Base-by-base conservation (phyloP, 257 asterid species). In the Solanum dulcamara region DNA sequence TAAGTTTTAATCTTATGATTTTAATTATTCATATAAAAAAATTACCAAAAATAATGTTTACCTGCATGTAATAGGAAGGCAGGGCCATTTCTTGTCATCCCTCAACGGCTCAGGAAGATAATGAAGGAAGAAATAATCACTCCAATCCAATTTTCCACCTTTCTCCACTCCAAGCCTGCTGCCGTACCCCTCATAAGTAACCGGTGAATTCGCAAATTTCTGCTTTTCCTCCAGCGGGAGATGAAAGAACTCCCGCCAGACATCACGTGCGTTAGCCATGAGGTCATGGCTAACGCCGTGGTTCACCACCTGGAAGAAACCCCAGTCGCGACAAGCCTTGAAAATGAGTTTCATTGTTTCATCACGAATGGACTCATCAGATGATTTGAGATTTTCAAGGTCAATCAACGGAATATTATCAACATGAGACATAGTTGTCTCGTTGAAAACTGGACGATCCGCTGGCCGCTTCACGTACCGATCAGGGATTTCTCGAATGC, bases 131-230 rank as follows among this genome's bases (percentile, higher is more conserved):
- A 93, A 96, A 38, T 96, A 96, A 57, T 96, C 99, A 33, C 98
- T 95, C 99, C 99, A 96, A 59, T 96, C 99, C 84, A 96, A 87
- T 17, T 91, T 87, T 0, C 89, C 85, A 3, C 95, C 98, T 40
- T 95, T 89, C 86, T 87, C 93, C 44, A 95, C 93, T 5, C 99
- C 99, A 3, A 95, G 91, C 26, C 98, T 86, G 84, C 99, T 96
- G 4, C 99, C 99, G 72, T 96, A 96, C 0, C 99, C 99, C 62
- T 93, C 99, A 35, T 96, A 96, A 1, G 98, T 95, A 7, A 35
- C 70, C 50, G 99, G 99, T 6, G 91, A 87, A 50, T 96, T 96
- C 0, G 98, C 93, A 30, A 89, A 90, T 80, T 35, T 89, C 75
- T 92, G 98, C 86, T 96, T 95, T 91, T 88, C 90, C 80, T 90